Percentiles rank a stretch among this genome's conserved stretches.
Conservation (phyloP, 2,329 filamentous ascomycete species). For the Alternaria triticimaculans region DNA sequence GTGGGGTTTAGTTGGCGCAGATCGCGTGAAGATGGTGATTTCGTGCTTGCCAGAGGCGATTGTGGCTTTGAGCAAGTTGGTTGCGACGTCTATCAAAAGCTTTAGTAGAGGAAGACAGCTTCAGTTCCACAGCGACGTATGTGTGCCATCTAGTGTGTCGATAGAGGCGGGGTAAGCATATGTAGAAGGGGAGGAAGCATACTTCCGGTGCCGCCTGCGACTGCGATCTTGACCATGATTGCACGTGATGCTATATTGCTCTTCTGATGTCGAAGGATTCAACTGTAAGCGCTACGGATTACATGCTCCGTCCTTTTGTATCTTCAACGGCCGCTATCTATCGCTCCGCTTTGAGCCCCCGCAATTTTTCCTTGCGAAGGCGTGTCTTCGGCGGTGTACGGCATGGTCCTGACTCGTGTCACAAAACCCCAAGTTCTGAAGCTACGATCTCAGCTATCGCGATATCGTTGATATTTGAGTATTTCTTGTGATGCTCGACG, state of each 20-base stretch:
- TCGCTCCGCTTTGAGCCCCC: neutral
- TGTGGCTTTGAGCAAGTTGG: conserved; percentile 60
- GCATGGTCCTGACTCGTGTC: conserved; percentile 3
- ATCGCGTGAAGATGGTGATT: conserved; percentile 60
- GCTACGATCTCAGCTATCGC: neutral
- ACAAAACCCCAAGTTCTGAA: neutral
- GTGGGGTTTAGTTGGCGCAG: conserved; percentile 20
- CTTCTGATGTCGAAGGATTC: neutral
- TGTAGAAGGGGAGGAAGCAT: conserved; percentile 11
- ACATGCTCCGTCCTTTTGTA: neutral
- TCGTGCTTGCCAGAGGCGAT: conserved; percentile 59
- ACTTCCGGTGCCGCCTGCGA: conserved; percentile 48
- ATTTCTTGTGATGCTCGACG: neutral
- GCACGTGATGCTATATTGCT: neutral
- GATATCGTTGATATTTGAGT: neutral
- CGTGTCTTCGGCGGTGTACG: conserved; percentile 5
- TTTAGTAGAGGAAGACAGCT: no score
- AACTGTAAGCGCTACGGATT: neutral
- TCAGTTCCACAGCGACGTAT: no score
- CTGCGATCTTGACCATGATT: conserved; percentile 44
- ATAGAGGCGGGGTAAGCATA: neutral
- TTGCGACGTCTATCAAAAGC: conserved; percentile 56
- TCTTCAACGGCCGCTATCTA: neutral
- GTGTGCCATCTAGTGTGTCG: neutral
- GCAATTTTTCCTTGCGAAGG: neutral